Base-by-base conservation (phyloP, 331 rosid genomes). In the Arachis monticola region DNA sequence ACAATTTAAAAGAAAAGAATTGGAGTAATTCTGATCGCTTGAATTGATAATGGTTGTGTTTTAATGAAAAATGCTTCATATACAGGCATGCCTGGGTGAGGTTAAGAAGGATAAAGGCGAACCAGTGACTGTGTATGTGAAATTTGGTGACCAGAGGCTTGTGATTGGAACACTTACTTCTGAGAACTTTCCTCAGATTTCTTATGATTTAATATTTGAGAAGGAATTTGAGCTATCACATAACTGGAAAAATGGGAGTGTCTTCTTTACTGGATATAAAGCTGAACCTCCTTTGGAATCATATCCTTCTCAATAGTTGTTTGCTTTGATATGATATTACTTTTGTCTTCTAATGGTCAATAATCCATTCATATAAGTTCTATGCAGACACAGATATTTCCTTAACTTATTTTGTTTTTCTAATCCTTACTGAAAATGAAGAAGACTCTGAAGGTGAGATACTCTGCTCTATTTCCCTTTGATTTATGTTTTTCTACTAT, bases 201-300 rank as follows among this genome's bases (percentile, higher is more conserved):
- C 87, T 56, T 81, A 87, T 51, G 96, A 90, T 82, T 79, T 92
- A 76, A 60, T 87, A 53, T 92, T 92, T 75, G 88, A 82, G 62
- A 82, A 87, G 86, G 79, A 84, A 64, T 90, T 92, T 78, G 88
- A 85, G 89, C 82, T 92, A 74, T 90, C 96, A 46, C 95, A 92
- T 75, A 88, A 72, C 79, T 75, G 90, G 85, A 87, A 90, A 87
- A 78, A 82, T 79, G 96, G 98, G 67, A 88, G 93, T 27, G 83
- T 92, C 66, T 81, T 81, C 85, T 85, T 90, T 71, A 72, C 79
- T 1, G 98, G 98, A 80, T 88, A 81, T 75, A 78, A 38, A 73
- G 68, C 83, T 10, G 30, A 10, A 50, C 41, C 57, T 55, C 52
- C 52, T 44, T 40, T 27, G 60, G 74, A 76, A 47, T 62, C 80